Evolutionary conservation across 164 flowering plant species (phyloP).

Genomic region (Tetracentron sinense): DNA sequence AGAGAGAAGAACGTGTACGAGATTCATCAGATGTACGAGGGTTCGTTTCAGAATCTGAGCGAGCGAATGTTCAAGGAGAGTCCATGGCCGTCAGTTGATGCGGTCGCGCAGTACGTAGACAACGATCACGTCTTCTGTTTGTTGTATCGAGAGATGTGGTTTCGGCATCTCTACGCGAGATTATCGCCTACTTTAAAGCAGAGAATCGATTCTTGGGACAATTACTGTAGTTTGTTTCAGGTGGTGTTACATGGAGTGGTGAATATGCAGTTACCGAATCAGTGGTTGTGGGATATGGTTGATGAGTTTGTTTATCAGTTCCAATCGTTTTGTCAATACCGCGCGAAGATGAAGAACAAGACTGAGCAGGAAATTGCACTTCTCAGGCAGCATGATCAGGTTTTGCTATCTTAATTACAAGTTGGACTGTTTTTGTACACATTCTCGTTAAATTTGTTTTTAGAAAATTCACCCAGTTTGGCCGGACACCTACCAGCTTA

Average conservation of each 20-base stretch:
- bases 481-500: too few species aligned
- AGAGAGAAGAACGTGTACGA: conserved; percentile 96
- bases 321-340: conserved; percentile 90
- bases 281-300: conserved; percentile 99
- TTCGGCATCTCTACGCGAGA: conserved; percentile 80
- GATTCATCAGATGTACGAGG: conserved; percentile 97
- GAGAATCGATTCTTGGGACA: conserved; percentile 91
- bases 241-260: conserved; percentile 93
- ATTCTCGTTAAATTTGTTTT: too few species aligned
- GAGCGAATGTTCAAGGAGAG: conserved; percentile 84
- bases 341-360: conserved; percentile 96
- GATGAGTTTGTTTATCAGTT: conserved; percentile 99
- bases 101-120: conserved; percentile 75
- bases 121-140: conserved; percentile 96
- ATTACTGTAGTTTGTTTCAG: conserved; percentile 83
- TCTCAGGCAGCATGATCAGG: conserved; percentile 59
- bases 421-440: too few species aligned
- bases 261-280: conserved; percentile 95
- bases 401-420: too few species aligned
- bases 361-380: conserved; percentile 87
- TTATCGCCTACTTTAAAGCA: conserved; percentile 68
- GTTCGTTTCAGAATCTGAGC: conserved; percentile 74
- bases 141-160: conserved; percentile 97
- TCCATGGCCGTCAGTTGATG: conserved; percentile 95
- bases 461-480: too few species aligned